phyloP scores from a whole-genome alignment of 768 basidiomycete species.

The Boletus reticuloceps region DNA sequence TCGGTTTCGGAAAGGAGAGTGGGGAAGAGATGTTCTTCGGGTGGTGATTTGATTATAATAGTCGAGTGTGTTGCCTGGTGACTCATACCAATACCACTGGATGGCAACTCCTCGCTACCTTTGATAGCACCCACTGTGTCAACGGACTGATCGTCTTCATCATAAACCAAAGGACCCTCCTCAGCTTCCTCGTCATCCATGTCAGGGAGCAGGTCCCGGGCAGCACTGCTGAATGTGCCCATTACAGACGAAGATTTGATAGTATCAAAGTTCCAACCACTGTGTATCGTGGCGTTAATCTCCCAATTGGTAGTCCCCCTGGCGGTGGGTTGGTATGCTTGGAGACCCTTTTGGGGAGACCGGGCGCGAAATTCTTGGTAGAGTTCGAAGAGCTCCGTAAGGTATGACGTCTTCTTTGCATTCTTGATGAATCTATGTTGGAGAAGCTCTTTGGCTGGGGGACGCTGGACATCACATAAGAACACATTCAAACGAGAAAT shows the following conservation, averaged over 20 bases:
- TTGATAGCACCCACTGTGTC: constrained; percentile 64
- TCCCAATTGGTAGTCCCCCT: constrained; percentile 68
- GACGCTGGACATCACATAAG: constrained; percentile 56
- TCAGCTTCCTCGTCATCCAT: constrained; percentile 55
- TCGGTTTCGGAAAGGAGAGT: constrained; percentile 37
- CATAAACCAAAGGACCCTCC: constrained; percentile 37
- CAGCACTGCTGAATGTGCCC: constrained; percentile 74
- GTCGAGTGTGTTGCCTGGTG: constrained; percentile 65
- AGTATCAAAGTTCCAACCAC: constrained; percentile 97
- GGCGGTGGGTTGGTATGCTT: constrained; percentile 55
- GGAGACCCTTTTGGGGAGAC: constrained; percentile 55
- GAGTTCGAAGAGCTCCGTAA: constrained; percentile 86
- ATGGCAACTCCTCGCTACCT: constrained; percentile 52
- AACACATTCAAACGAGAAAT: background rate
- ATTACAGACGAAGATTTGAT: constrained; percentile 68
- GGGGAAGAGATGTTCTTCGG: constrained; percentile 42
- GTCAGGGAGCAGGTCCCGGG: constrained; percentile 63
- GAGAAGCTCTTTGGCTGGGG: constrained; percentile 86
- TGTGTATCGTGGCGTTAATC: constrained; percentile 70
- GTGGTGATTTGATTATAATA: constrained; percentile 54
- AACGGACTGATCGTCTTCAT: constrained; percentile 50
- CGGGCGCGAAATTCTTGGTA: constrained; percentile 73
- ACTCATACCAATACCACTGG: constrained; percentile 47
- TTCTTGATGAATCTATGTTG: constrained; percentile 90
- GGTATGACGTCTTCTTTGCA: constrained; percentile 77